Evolutionary conservation across 2,329 filamentous ascomycete species (phyloP).

Genomic region (Cytospora mali): DNA sequence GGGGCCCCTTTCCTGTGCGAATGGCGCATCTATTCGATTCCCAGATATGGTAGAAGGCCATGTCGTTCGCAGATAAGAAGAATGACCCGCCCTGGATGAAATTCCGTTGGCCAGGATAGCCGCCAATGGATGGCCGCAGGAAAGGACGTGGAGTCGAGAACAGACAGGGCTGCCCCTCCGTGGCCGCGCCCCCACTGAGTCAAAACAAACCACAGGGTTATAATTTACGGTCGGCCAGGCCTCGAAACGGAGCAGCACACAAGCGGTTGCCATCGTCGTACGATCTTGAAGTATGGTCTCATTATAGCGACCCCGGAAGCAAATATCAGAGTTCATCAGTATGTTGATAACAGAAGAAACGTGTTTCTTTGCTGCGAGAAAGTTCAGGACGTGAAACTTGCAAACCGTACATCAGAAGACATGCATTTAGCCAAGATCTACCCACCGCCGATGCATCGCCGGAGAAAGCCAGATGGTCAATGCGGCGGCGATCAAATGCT

Average conservation of each 20-base stretch:
- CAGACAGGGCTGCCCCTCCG: slow-evolving; percentile 17
- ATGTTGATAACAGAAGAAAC: not conserved
- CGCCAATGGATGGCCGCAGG: slow-evolving; percentile 22
- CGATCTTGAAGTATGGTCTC: slow-evolving; percentile 9
- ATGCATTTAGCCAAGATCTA: slow-evolving; percentile 12
- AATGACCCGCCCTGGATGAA: slow-evolving; percentile 10
- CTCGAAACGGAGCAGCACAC: slow-evolving; percentile 14
- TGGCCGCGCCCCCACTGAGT: slow-evolving; percentile 20
- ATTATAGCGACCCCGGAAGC: slow-evolving; percentile 6
- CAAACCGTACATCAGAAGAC: slow-evolving; percentile 1
- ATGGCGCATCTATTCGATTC: slow-evolving; percentile 11
- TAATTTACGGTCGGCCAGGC: slow-evolving; percentile 9
- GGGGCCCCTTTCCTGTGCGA: slow-evolving; percentile 1
- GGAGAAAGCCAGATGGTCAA: not conserved
- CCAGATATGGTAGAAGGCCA: slow-evolving; percentile 4
- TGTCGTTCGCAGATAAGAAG: slow-evolving; percentile 15
- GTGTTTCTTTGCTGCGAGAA: not conserved
- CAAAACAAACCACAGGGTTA: slow-evolving; percentile 15
- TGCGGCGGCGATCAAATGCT: slow-evolving; percentile 15
- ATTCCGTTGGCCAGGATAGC: slow-evolving; percentile 21
- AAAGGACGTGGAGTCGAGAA: not conserved
- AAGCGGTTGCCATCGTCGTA: slow-evolving; percentile 13
- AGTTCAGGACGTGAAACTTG: slow-evolving; percentile 18
- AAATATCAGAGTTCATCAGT: not conserved
- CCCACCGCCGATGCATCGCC: slow-evolving; percentile 2